Base-by-base conservation (phyloP, 2,329 filamentous ascomycete genomes). In the Botryosphaeria agaves region DNA sequence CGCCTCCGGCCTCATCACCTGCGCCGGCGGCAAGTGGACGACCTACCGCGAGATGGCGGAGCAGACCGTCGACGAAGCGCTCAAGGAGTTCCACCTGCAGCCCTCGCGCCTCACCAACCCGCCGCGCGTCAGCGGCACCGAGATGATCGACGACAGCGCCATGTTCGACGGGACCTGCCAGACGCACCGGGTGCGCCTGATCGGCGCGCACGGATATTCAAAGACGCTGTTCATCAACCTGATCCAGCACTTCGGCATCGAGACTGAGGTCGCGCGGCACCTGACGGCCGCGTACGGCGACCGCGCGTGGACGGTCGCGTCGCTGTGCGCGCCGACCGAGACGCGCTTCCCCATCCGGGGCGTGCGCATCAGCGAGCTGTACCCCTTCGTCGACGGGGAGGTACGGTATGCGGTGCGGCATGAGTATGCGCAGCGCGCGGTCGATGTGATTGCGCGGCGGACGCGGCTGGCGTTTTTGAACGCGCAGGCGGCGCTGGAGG, bases 21-120 rank as follows among this genome's bases (percentile, higher is more conserved):
- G 81, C 46, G 81, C 81, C 17, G 83, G 83, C 41, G 83, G 83
- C 28, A 91, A 92, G 57, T 91, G 83, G 83, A 91, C 83, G 3
- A 91, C 83, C 1, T 91, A 91, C 57, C 76, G 83, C 33, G 80
- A 91, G 53, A 91, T 92, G 83, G 80, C 82, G 14, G 81, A 92
- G 55, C 81, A 91, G 49, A 79, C 78, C 26, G 81, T 92, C 26
- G 81, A 91, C 45, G 75, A 79, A 45, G 79, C 82, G 7, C 67
- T 89, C 49, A 61, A 66, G 31, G 62, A 69, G 35, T 87, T 83
- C 53, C 56, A 61, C 6, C 65, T 89, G 20, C 51, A 64, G 31
- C 57, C 76, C 3, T 59, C 59, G 28, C 59, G 72, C 11, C 55
- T 76, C 19, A 41, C 53, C n/a, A 59, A 72, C 39, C 66, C 72